Evolutionary conservation across 1,284 basidiomycete genomes (phyloP).

Genomic region (Ceratobasidium sp.): DNA sequence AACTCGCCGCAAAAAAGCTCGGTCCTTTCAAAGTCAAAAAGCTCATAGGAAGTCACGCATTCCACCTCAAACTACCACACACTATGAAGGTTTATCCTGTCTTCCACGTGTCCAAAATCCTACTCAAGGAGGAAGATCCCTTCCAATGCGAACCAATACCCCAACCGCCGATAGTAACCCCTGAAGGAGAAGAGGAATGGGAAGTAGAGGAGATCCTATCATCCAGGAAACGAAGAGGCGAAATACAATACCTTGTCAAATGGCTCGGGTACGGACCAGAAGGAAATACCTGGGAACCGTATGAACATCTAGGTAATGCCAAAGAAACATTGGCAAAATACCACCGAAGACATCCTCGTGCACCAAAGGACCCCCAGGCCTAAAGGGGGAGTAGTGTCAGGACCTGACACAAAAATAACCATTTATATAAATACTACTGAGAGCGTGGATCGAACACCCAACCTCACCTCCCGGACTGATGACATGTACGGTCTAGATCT

Average conservation of each 20-base stretch:
- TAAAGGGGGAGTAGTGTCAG: too few species aligned
- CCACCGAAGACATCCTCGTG: too few species aligned
- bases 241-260: background rate
- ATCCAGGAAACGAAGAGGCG: background rate
- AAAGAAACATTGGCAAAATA: too few species aligned
- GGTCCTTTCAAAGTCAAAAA: constrained; percentile 52
- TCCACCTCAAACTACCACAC: constrained; percentile 50
- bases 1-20: too few species aligned
- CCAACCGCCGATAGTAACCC: constrained; percentile 40
- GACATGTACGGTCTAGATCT: too few species aligned
- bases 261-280: constrained; percentile 17
- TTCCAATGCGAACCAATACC: background rate
- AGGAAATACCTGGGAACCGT: constrained; percentile 16
- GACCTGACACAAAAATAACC: too few species aligned
- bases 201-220: constrained; percentile 50
- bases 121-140: constrained; percentile 30
- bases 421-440: too few species aligned
- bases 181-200: constrained; percentile 41
- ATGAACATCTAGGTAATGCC: background rate
- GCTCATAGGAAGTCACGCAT: constrained; percentile 44
- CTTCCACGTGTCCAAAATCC: constrained; percentile 53
- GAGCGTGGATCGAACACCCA: too few species aligned
- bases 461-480: too few species aligned
- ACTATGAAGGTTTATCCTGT: constrained; percentile 52
- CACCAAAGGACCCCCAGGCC: too few species aligned